Conservation (phyloP, 2,329 filamentous ascomycete genomes). For the Rhinocladiella similis region DNA sequence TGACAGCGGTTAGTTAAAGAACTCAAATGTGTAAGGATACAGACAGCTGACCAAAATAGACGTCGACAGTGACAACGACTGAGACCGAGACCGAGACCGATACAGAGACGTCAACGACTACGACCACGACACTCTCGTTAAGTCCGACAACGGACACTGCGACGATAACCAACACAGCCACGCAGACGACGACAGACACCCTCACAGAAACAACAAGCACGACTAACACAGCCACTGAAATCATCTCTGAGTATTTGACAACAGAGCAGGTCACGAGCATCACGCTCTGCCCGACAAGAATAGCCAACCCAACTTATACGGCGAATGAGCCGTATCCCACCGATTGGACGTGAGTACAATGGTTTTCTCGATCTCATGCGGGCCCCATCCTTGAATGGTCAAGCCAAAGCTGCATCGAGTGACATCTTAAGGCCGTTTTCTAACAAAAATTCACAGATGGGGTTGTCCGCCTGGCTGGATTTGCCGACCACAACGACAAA, state of each 20-base stretch:
- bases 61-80: constrained; percentile 17
- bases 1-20: constrained; percentile 14
- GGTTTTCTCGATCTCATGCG: background rate
- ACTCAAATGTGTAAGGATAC: background rate
- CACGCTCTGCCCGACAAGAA: constrained; percentile 33
- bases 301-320: constrained; percentile 35
- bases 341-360: constrained; percentile 28
- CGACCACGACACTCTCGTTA: constrained; percentile 1
- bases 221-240: constrained; percentile 9
- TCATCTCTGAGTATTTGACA: constrained; percentile 11
- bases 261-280: constrained; percentile 19
- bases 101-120: constrained; percentile 12
- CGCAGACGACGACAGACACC: background rate
- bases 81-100: constrained; percentile 12
- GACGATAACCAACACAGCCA: constrained; percentile 12
- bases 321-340: constrained; percentile 30
- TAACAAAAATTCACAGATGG: constrained; percentile 35
- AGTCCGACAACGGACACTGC: constrained; percentile 5
- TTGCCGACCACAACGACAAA: constrained; percentile 39
- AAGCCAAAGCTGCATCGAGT: no score
- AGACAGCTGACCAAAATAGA: constrained; percentile 10
- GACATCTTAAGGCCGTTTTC: background rate
- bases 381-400: background rate
- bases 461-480: constrained; percentile 47
- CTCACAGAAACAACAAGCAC: background rate